Evolutionary conservation across 345 rosid species (phyloP).

Genomic region (Eucalyptus regnans): DNA sequence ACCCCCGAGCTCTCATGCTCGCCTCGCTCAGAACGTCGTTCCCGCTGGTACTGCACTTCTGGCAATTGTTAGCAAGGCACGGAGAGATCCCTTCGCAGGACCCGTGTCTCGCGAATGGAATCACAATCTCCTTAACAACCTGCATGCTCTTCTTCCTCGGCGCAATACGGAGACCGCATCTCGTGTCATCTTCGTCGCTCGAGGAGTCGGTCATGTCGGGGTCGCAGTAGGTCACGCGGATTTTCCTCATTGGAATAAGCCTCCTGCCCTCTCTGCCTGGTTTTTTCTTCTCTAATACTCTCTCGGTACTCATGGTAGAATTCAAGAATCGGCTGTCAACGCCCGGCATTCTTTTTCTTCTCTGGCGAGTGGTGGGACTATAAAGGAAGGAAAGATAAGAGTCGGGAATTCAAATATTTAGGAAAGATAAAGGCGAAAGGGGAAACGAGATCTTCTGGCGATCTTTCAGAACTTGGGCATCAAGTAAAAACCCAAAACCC

Average conservation of each 20-base stretch:
- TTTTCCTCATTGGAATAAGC: not conserved
- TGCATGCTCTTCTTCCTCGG: not conserved
- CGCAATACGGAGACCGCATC: no score
- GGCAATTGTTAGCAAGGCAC: not conserved
- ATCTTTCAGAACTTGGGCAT: not conserved
- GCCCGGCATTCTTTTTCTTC: constrained; percentile 4
- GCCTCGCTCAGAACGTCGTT: not conserved
- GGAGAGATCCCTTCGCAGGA: not conserved
- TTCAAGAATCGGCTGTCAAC: not conserved
- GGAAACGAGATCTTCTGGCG: not conserved
- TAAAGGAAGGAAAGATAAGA: not conserved
- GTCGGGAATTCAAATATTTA: not conserved
- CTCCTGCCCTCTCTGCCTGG: not conserved
- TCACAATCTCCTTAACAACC: constrained; percentile 12
- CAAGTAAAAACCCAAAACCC: constrained; percentile 10
- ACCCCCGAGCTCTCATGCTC: not conserved
- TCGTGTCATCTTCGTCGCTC: constrained; percentile 18
- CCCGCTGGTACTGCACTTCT: not conserved
- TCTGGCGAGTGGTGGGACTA: not conserved
- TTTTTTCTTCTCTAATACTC: not conserved
- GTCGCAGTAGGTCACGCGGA: constrained; percentile 25
- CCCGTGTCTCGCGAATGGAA: not conserved
- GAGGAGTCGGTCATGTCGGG: constrained; percentile 40
- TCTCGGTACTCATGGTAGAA: not conserved
- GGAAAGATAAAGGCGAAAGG: not conserved